These are phyloP conservation scores for Marasmius tenuissimus DNA, from an alignment of 1,284 basidiomycete genomes.

Conservation along the genomic window DNA sequence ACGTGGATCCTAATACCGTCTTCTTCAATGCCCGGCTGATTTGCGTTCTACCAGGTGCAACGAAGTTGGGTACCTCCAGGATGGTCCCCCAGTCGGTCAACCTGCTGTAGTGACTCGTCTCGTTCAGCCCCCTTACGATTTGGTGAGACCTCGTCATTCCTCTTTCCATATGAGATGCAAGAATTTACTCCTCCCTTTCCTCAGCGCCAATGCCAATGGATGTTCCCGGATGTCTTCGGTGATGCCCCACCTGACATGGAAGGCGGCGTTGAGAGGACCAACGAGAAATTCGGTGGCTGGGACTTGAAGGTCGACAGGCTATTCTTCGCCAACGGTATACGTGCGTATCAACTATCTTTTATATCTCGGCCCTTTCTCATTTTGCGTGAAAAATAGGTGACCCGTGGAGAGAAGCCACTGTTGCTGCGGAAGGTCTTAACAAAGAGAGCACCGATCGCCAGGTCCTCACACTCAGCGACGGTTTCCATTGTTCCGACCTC, in stretches of 20 bases:
- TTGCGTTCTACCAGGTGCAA: slow-evolving; percentile 49
- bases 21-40: background rate
- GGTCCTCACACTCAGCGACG: slow-evolving; percentile 57
- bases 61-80: slow-evolving; percentile 62
- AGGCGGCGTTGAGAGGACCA: slow-evolving; percentile 39
- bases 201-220: slow-evolving; percentile 63
- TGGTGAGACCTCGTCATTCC: slow-evolving; percentile 36
- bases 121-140: slow-evolving; percentile 55
- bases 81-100: slow-evolving; percentile 47
- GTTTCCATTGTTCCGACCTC: slow-evolving; percentile 70
- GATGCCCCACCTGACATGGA: slow-evolving; percentile 32
- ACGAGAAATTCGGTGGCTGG: slow-evolving; percentile 62
- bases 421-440: slow-evolving; percentile 55
- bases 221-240: slow-evolving; percentile 58
- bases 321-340: slow-evolving; percentile 69
- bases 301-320: slow-evolving; percentile 53
- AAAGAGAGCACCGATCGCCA: slow-evolving; percentile 51
- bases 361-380: background rate
- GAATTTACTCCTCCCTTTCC: too few relatives aligned
- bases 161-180: too few relatives aligned
- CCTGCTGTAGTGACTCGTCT: slow-evolving; percentile 61
- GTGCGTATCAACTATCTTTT: slow-evolving; percentile 37
- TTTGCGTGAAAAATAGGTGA: slow-evolving; percentile 44
- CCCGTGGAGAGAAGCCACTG: slow-evolving; percentile 70
- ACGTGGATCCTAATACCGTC: slow-evolving; percentile 16